A percentile compares a stretch with the other conserved stretches of the same genome.
phyloP scores from a whole-genome alignment of 768 basidiomycete genomes.

The Fomitopsis serialis region DNA sequence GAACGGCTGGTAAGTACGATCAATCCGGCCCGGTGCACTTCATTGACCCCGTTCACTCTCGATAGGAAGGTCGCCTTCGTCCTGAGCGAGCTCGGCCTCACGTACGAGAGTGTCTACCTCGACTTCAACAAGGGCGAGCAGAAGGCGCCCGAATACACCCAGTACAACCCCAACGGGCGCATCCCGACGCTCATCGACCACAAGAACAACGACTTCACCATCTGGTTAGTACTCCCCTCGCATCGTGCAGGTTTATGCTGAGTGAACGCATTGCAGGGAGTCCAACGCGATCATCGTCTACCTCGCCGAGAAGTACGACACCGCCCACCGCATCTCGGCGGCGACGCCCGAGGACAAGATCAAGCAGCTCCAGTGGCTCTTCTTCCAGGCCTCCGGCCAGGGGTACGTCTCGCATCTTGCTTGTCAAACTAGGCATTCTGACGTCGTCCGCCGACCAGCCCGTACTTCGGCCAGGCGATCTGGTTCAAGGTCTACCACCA shows the following conservation, averaged over 20 bases:
- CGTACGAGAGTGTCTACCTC: conserved; percentile 20
- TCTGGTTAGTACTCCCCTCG: conserved; percentile 19
- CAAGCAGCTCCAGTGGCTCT: conserved; percentile 35
- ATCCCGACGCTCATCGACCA: conserved; percentile 32
- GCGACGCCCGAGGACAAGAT: conserved; percentile 10
- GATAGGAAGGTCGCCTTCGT: conserved; percentile 21
- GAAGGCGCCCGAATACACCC: conserved; percentile 18
- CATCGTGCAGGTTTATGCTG: background rate
- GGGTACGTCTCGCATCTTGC: conserved; percentile 11
- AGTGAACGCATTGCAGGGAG: conserved; percentile 17
- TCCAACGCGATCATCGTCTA: conserved; percentile 38
- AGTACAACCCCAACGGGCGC: conserved; percentile 30
- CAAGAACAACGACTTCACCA: conserved; percentile 24
- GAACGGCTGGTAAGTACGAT: conserved; percentile 17
- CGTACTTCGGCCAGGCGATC: conserved; percentile 22
- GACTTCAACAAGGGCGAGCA: conserved; percentile 21
- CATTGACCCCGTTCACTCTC: background rate
- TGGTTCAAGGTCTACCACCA: conserved; percentile 23
- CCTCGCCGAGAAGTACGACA: conserved; percentile 40
- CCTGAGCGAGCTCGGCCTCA: conserved; percentile 22
- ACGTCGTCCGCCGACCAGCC: conserved; percentile 3
- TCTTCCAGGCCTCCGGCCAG: conserved; percentile 33
- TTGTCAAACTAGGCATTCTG: background rate
- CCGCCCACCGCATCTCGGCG: conserved; percentile 28
- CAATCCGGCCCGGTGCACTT: background rate